phyloP scores from a whole-genome alignment of 2,329 filamentous ascomycete genomes.

The Aspergillus neotritici region DNA sequence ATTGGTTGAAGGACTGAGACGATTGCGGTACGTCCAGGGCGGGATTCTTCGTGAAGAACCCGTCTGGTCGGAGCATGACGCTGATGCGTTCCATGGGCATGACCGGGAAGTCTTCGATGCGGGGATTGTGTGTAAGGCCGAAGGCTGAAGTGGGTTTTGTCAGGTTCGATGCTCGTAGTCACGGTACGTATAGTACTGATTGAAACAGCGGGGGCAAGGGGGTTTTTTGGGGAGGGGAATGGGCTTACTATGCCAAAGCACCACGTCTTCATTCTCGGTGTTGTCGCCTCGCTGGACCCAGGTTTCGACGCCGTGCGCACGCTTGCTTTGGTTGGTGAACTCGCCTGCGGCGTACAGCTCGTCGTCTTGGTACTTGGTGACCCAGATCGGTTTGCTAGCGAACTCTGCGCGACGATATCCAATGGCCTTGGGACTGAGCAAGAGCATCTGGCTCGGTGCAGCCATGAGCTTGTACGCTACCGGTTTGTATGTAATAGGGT shows the following conservation, averaged over 20 bases:
- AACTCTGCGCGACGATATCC: constrained; percentile 50
- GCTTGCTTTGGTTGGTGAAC: constrained; percentile 54
- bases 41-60: constrained; percentile 50
- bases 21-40: constrained; percentile 45
- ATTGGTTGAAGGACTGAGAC: constrained; percentile 39
- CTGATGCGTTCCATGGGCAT: constrained; percentile 57
- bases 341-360: constrained; percentile 52
- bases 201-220: constrained; percentile 26
- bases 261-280: constrained; percentile 43
- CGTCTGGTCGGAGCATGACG: constrained; percentile 46
- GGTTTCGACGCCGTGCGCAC: constrained; percentile 49
- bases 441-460: constrained; percentile 54
- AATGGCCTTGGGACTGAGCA: constrained; percentile 46
- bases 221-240: too few relatives aligned
- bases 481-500: constrained; percentile 50
- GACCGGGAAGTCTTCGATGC: constrained; percentile 62
- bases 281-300: constrained; percentile 46
- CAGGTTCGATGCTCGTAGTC: constrained; percentile 1
- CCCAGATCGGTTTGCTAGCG: constrained; percentile 51
- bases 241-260: constrained; percentile 36
- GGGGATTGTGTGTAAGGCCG: constrained; percentile 59
- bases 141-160: constrained; percentile 30
- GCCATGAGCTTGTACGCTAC: constrained; percentile 54
- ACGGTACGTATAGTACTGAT: neutral
- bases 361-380: constrained; percentile 50